phyloP scores from a whole-genome alignment of 1,284 basidiomycete species.

The Paramarasmius palmivorus region DNA sequence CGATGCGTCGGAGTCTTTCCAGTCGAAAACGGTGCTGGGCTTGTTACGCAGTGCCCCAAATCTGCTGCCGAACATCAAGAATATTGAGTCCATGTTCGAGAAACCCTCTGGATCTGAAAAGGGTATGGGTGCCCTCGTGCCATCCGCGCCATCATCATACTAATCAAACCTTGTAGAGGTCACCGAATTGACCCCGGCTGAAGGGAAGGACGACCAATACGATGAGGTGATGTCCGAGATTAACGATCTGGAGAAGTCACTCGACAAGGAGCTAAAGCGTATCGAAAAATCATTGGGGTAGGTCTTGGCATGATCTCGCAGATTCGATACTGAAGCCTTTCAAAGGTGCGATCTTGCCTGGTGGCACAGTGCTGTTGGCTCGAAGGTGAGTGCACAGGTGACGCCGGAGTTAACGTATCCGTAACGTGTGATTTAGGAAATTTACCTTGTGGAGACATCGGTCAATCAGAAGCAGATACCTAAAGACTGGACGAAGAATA shows the following conservation, averaged over 20 bases:
- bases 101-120: conserved; percentile 49
- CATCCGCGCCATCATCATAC: conserved; percentile 1
- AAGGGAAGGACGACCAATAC: conserved; percentile 84
- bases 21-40: conserved; percentile 72
- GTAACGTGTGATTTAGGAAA: conserved; percentile 57
- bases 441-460: conserved; percentile 82
- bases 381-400: conserved; percentile 52
- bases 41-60: conserved; percentile 84
- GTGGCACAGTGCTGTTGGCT: conserved; percentile 85
- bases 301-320: conserved; percentile 15
- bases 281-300: conserved; percentile 64
- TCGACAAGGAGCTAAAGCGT: conserved; percentile 67
- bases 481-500: conserved; percentile 80
- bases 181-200: conserved; percentile 71
- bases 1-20: conserved; percentile 70
- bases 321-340: conserved; percentile 4
- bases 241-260: conserved; percentile 60
- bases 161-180: conserved; percentile 39
- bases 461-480: conserved; percentile 67
- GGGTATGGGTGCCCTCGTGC: conserved; percentile 38
- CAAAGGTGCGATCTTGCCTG: conserved; percentile 59
- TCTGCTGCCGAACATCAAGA: conserved; percentile 66
- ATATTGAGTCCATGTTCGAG: conserved; percentile 75
- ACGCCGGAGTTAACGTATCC: background rate
- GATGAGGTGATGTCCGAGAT: conserved; percentile 79